Percentiles rank a stretch among this genome's conserved stretches.
Conservation (phyloP, 129 eudicot species). For the Lonicera japonica region DNA sequence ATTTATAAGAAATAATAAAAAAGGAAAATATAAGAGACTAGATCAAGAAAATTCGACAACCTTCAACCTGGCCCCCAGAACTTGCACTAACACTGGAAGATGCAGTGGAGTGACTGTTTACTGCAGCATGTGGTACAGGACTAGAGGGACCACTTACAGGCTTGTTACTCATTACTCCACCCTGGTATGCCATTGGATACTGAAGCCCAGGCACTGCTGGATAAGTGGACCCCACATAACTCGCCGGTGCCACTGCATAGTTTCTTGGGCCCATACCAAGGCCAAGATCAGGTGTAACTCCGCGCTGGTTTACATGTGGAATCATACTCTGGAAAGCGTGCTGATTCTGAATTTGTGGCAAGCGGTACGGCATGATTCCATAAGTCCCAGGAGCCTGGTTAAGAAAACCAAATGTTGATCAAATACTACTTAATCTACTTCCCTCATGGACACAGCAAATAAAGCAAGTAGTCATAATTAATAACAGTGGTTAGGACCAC, state of each 20-base stretch:
- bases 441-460: not conserved
- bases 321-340: constrained; percentile 46
- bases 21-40: not conserved
- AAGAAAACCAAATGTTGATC: constrained; percentile 29
- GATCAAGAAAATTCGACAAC: constrained; percentile 26
- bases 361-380: constrained; percentile 78
- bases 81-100: constrained; percentile 64
- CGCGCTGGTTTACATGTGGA: constrained; percentile 60
- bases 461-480: not conserved
- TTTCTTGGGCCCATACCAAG: constrained; percentile 64
- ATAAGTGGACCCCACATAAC: constrained; percentile 65
- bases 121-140: constrained; percentile 50
- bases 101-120: constrained; percentile 59
- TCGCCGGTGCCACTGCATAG: constrained; percentile 45
- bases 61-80: constrained; percentile 81
- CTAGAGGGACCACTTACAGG: constrained; percentile 73
- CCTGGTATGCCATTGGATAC: constrained; percentile 64
- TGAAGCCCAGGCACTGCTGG: constrained; percentile 59
- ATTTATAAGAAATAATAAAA: not conserved
- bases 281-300: constrained; percentile 48
- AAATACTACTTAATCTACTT: no score
- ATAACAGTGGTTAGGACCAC: not conserved
- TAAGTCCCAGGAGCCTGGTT: constrained; percentile 84
- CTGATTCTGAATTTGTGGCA: constrained; percentile 70
- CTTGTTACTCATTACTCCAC: no score